A percentile compares a stretch with the other conserved stretches of the same genome.
Evolutionary conservation across 2,329 filamentous ascomycete species (phyloP).

Genomic region (Sordariomycetes sp.): DNA sequence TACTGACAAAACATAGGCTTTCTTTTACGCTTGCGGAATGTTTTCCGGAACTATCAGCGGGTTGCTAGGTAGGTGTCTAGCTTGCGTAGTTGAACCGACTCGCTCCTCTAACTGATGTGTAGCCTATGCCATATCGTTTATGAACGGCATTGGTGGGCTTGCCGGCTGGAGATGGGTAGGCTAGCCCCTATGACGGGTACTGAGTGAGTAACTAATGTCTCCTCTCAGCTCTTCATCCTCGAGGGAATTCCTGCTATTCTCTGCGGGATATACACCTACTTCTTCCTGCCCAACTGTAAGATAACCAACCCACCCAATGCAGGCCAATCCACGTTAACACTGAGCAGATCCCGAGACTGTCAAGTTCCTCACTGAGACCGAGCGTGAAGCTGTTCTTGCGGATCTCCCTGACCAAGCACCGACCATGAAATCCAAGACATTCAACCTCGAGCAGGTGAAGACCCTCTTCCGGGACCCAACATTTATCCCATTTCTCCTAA

Average conservation of each 20-base stretch:
- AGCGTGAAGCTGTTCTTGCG: conserved; percentile 9
- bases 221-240: conserved; percentile 12
- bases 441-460: conserved; percentile 10
- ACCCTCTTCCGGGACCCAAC: conserved; percentile 10
- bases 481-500: conserved; percentile 12
- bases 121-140: conserved; percentile 15
- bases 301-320: background rate
- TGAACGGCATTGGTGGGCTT: conserved; percentile 11
- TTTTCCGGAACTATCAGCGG: conserved; percentile 18
- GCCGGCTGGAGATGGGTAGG: conserved; percentile 14
- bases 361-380: conserved; percentile 10
- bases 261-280: conserved; percentile 11
- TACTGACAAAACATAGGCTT: conserved; percentile 9
- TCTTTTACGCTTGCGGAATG: conserved; percentile 18
- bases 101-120: background rate
- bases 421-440: conserved; percentile 10
- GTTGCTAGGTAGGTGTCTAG: conserved; percentile 8
- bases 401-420: conserved; percentile 13
- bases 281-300: conserved; percentile 12
- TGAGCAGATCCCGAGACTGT: conserved; percentile 11
- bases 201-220: background rate
- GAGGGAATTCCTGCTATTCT: conserved; percentile 13
- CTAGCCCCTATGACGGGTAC: background rate
- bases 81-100: too few species aligned
- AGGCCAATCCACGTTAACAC: background rate